Conservation (phyloP, 1,139 yeast species). For the Tardiomyces depauwii region DNA sequence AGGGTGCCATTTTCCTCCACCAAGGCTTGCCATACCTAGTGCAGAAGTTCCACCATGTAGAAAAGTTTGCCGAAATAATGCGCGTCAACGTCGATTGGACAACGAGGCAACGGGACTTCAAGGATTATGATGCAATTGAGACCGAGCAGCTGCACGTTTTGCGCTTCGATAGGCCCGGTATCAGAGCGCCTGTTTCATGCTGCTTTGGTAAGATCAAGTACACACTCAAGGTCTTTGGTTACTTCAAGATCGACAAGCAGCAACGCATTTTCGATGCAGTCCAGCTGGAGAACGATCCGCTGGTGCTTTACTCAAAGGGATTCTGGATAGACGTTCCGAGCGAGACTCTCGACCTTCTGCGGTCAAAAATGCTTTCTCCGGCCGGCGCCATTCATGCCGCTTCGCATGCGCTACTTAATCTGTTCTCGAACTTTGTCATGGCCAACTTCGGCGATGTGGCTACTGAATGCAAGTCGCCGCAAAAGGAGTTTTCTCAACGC, state of each 20-base stretch:
- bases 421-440: slow-evolving; percentile 56
- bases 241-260: slow-evolving; percentile 69
- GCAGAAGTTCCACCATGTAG: slow-evolving; percentile 68
- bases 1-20: slow-evolving; percentile 90
- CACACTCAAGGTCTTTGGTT: slow-evolving; percentile 79
- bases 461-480: slow-evolving; percentile 96
- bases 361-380: slow-evolving; percentile 45
- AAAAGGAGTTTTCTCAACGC: slow-evolving; percentile 75
- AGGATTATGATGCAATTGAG: slow-evolving; percentile 81
- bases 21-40: slow-evolving; percentile 88
- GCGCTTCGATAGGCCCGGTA: neutral
- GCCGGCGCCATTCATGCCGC: slow-evolving; percentile 98
- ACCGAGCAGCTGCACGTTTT: slow-evolving; percentile 34
- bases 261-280: slow-evolving; percentile 81
- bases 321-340: slow-evolving; percentile 83
- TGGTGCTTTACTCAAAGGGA: slow-evolving; percentile 58
- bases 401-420: slow-evolving; percentile 76
- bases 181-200: neutral
- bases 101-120: slow-evolving; percentile 81
- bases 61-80: slow-evolving; percentile 67
- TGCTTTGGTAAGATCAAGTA: slow-evolving; percentile 58
- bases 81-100: slow-evolving; percentile 91
- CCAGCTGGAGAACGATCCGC: slow-evolving; percentile 85
- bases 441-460: slow-evolving; percentile 60
- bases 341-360: slow-evolving; percentile 46